phyloP scores from a whole-genome alignment of 441 rosid genomes.

The Eutrema salsugineum region DNA sequence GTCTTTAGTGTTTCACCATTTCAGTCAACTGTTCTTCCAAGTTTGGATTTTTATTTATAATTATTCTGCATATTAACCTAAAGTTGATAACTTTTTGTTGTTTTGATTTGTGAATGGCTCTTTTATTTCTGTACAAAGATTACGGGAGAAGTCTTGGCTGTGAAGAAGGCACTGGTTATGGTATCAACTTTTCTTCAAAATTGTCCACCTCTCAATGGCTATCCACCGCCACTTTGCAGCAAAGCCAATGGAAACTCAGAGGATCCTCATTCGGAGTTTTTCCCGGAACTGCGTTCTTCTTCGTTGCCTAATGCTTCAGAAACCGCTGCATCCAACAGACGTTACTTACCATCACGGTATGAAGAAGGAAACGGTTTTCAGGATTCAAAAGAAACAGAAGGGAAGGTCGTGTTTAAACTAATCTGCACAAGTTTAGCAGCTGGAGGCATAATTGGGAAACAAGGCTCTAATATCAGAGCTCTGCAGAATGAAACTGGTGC shows the following conservation, averaged over 20 bases:
- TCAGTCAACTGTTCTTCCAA: not conserved
- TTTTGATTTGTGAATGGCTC: not conserved
- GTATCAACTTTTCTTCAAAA: constrained; percentile 47
- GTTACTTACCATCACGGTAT: constrained; percentile 11
- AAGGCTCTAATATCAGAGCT: constrained; percentile 51
- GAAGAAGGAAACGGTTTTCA: constrained; percentile 22
- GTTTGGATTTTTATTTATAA: not conserved
- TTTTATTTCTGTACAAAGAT: constrained; percentile 40
- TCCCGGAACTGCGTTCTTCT: constrained; percentile 43
- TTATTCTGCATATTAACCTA: too few relatives aligned
- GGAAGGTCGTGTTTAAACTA: constrained; percentile 49
- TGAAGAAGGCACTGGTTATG: constrained; percentile 56
- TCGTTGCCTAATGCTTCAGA: constrained; percentile 28
- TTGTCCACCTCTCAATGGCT: constrained; percentile 31
- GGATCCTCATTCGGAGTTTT: constrained; percentile 48
- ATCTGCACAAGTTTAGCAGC: constrained; percentile 47
- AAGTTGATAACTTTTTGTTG: not conserved
- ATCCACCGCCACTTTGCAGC: constrained; percentile 20
- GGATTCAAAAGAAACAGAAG: constrained; percentile 10
- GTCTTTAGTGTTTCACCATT: not conserved
- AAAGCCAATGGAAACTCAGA: constrained; percentile 21
- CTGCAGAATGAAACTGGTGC: constrained; percentile 60
- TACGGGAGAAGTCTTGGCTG: constrained; percentile 48
- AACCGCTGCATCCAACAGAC: constrained; percentile 7
- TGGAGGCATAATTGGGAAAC: constrained; percentile 62